phyloP scores from a whole-genome alignment of 1,284 basidiomycete genomes.

The Irpex sp. region DNA sequence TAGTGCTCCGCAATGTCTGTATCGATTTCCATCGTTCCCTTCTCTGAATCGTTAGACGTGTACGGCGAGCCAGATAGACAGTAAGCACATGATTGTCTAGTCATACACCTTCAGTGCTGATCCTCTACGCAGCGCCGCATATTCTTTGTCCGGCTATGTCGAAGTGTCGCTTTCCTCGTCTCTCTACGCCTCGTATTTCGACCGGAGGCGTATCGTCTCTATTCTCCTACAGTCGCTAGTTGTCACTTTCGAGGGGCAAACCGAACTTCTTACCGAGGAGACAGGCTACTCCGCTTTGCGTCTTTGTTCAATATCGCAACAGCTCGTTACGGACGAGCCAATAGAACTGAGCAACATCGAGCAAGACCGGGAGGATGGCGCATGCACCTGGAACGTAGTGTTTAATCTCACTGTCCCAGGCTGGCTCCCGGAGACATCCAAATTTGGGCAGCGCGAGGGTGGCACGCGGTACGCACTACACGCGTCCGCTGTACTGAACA shows the following conservation, averaged over 20 bases:
- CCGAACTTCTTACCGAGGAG: slow-evolving; percentile 54
- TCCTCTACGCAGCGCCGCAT: slow-evolving; percentile 50
- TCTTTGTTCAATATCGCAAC: slow-evolving; percentile 60
- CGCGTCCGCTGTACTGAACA: slow-evolving; percentile 57
- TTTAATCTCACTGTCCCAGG: slow-evolving; percentile 74
- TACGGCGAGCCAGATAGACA: slow-evolving; percentile 61
- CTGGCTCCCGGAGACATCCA: slow-evolving; percentile 65
- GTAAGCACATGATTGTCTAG: slow-evolving; percentile 40
- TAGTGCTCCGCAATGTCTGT: slow-evolving; percentile 50
- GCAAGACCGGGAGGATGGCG: slow-evolving; percentile 44
- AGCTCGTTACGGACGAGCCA: slow-evolving; percentile 49
- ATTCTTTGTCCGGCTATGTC: slow-evolving; percentile 75
- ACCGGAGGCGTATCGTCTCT: slow-evolving; percentile 41
- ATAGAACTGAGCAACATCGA: slow-evolving; percentile 63
- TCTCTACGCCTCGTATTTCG: slow-evolving; percentile 40
- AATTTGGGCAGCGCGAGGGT: slow-evolving; percentile 39
- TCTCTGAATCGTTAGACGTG: slow-evolving; percentile 54
- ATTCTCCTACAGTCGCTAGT: slow-evolving; percentile 62
- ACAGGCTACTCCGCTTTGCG: slow-evolving; percentile 62
- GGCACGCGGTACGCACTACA: slow-evolving; percentile 67
- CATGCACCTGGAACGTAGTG: slow-evolving; percentile 64
- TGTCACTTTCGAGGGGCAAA: slow-evolving; percentile 75
- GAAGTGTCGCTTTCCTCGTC: slow-evolving; percentile 52
- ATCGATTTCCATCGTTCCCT: slow-evolving; percentile 56
- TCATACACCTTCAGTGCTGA: background rate